phyloP scores from a whole-genome alignment of 2,329 filamentous ascomycete species.

The Neopestalotiopsis sp. region DNA sequence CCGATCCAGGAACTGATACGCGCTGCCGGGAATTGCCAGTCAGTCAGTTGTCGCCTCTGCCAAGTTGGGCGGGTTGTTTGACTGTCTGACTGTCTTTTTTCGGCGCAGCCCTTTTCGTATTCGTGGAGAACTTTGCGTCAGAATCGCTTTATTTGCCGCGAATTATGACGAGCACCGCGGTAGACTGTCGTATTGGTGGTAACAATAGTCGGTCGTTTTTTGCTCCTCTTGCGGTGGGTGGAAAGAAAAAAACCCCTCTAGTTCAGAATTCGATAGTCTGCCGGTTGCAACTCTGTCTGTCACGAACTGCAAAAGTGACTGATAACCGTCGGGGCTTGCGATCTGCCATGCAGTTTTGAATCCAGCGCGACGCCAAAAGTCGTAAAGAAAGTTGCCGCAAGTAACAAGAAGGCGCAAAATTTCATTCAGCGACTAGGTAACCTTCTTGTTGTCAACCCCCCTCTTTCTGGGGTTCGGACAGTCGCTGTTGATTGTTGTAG shows the following conservation, averaged over 20 bases:
- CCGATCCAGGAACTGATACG: constrained; percentile 14
- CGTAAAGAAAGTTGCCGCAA: not conserved
- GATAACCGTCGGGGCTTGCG: not conserved
- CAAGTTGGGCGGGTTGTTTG: not conserved
- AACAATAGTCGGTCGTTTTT: not conserved
- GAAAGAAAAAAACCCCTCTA: not conserved
- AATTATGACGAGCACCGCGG: constrained; percentile 1
- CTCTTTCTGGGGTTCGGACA: not conserved
- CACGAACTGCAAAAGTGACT: not conserved
- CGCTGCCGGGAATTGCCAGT: not conserved
- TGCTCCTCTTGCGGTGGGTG: not conserved
- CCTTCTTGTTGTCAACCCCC: not conserved
- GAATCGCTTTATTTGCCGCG: not conserved
- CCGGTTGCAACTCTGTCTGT: not conserved
- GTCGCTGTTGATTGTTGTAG: not conserved
- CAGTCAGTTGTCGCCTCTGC: not conserved
- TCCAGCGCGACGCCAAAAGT: not conserved
- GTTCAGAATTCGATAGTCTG: not conserved
- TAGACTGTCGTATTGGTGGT: not conserved
- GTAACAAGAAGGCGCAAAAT: not conserved
- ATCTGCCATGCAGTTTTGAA: not conserved
- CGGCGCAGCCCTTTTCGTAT: not conserved
- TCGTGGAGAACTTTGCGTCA: constrained; percentile 4
- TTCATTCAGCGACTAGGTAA: not conserved
- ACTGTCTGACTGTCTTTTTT: not conserved